A percentile compares a stretch with the other conserved stretches of the same genome.
Evolutionary conservation across 2,329 filamentous ascomycete genomes (phyloP).

Genomic region (Cercospora sp.): DNA sequence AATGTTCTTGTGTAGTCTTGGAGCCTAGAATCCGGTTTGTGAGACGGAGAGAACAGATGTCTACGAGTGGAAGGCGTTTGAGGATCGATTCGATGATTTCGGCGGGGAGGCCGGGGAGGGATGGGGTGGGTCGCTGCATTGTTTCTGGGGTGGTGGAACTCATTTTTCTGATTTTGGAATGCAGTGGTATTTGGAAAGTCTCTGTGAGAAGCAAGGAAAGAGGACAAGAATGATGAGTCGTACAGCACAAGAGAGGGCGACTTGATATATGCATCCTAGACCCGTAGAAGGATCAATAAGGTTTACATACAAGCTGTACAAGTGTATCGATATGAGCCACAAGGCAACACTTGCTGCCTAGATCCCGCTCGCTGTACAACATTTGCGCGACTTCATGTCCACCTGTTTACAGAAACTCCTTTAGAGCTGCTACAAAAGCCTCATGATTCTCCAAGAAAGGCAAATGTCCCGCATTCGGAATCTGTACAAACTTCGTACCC

Average conservation of each 20-base stretch:
- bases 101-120: neutral
- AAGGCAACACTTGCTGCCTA: neutral
- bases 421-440: constrained; percentile 66
- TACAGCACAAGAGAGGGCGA: neutral
- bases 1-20: neutral
- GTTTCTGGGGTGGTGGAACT: neutral
- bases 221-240: neutral
- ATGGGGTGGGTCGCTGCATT: neutral
- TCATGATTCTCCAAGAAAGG: constrained; percentile 78
- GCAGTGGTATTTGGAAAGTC: too few species aligned
- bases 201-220: neutral
- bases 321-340: neutral
- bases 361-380: neutral
- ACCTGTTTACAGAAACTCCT: constrained; percentile 46
- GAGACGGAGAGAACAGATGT: neutral
- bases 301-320: neutral
- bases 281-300: neutral
- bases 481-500: constrained; percentile 61
- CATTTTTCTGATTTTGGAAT: neutral
- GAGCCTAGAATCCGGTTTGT: neutral
- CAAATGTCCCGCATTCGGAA: constrained; percentile 73
- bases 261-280: neutral
- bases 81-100: neutral
- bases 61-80: neutral
- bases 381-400: too few species aligned